A percentile compares a stretch with the other conserved stretches of the same genome.
Conservation (phyloP, 2,329 filamentous ascomycete genomes). For the Cladobotryum protrusum region DNA sequence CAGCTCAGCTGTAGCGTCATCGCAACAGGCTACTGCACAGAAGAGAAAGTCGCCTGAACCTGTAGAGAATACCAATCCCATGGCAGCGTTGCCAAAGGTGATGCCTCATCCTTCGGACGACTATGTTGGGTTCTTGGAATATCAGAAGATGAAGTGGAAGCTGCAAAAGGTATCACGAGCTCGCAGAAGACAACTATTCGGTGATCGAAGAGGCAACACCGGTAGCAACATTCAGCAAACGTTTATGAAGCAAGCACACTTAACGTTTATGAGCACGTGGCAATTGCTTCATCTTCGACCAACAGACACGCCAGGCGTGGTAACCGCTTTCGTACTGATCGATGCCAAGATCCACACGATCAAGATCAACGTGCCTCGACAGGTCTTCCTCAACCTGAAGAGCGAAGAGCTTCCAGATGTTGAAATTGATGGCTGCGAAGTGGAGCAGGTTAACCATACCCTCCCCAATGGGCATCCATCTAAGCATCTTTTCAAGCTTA, state of each 20-base stretch:
- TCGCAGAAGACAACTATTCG: slow-evolving; percentile 84
- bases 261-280: slow-evolving; percentile 89
- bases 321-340: slow-evolving; percentile 84
- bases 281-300: slow-evolving; percentile 83
- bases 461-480: slow-evolving; percentile 93
- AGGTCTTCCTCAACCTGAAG: slow-evolving; percentile 89
- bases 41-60: slow-evolving; percentile 72
- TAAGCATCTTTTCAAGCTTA: slow-evolving; percentile 88
- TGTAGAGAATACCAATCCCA: slow-evolving; percentile 65
- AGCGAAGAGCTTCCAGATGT: slow-evolving; percentile 82
- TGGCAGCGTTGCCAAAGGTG: slow-evolving; percentile 69
- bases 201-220: slow-evolving; percentile 59
- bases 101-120: slow-evolving; percentile 84
- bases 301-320: slow-evolving; percentile 78
- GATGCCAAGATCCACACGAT: slow-evolving; percentile 85
- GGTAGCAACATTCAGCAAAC: slow-evolving; percentile 55
- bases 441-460: slow-evolving; percentile 89
- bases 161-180: slow-evolving; percentile 87
- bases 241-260: slow-evolving; percentile 88
- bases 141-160: slow-evolving; percentile 99
- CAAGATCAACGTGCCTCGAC: slow-evolving; percentile 82
- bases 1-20: slow-evolving; percentile 47
- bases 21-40: slow-evolving; percentile 46
- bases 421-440: slow-evolving; percentile 75
- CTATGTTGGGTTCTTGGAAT: slow-evolving; percentile 81